Conservation (phyloP, 176 grass and related monocot genomes). For the sorghum (Sorghum bicolor) region Sorghum_bicolor_NCBIv3 NC_012878.2:5634501-5635000, state of each 20-base stretch:
- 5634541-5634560: constrained; percentile 58
- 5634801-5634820: constrained; percentile 21
- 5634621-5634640: not conserved
- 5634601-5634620: not conserved
- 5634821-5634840: not conserved
- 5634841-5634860: not conserved
- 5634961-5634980: not conserved
- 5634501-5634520: constrained; percentile 43
- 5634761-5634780: not conserved
- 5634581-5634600: constrained; percentile 26
- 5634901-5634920: not conserved
- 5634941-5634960: not conserved
- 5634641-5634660: not conserved
- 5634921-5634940: not conserved
- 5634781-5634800: not conserved
- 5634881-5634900: not conserved
- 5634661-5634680: not conserved
- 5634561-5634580: constrained; percentile 20
- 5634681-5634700: not conserved
- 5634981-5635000: constrained; percentile 2
- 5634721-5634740: not conserved
- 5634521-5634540: constrained; percentile 90
- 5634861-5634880: not conserved
- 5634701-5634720: not conserved
- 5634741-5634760: not conserved